These are phyloP conservation scores for Gossypium schwendimanii DNA, from an alignment of 441 rosid species.

Conservation along the genomic window DNA sequence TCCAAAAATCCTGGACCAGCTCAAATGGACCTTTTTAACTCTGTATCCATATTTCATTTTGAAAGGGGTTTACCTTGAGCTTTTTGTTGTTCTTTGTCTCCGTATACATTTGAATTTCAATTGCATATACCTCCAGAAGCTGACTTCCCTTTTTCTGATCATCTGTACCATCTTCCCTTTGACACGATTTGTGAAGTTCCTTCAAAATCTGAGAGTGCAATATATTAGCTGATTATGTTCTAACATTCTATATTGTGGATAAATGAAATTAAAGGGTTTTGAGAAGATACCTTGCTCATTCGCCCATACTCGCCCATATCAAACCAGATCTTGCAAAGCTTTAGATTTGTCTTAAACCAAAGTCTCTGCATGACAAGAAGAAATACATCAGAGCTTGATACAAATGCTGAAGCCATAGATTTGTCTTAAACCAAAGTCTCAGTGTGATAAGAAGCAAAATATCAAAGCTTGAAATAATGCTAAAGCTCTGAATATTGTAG, in stretches of 20 bases:
- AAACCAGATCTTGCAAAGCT: conserved; percentile 98
- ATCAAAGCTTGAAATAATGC: conserved; percentile 18
- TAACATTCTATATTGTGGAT: background rate
- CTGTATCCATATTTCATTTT: background rate
- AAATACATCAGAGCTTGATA: conserved; percentile 17
- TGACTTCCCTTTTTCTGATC: conserved; percentile 99
- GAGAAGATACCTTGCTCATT: conserved; percentile 71
- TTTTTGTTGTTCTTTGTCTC: conserved; percentile 97
- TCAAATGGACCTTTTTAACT: background rate
- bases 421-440: conserved; percentile 50
- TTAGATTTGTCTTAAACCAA: conserved; percentile 78
- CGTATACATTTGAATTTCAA: conserved; percentile 95
- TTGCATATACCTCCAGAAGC: conserved; percentile 92
- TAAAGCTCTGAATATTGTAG: background rate
- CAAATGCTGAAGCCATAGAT: conserved; percentile 30
- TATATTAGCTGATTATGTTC: background rate
- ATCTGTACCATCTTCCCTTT: conserved; percentile 95
- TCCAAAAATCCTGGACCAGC: background rate
- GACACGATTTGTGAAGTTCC: conserved; percentile 95
- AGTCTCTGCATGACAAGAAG: conserved; percentile 1
- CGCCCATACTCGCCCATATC: conserved; percentile 96
- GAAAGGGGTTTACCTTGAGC: conserved; percentile 57
- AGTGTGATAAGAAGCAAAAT: conserved; percentile 1
- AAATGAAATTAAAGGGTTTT: background rate
- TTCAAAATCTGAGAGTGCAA: conserved; percentile 60